Evolutionary conservation across 345 rosid species (phyloP).

Genomic region (Iberis pinnata): DNA sequence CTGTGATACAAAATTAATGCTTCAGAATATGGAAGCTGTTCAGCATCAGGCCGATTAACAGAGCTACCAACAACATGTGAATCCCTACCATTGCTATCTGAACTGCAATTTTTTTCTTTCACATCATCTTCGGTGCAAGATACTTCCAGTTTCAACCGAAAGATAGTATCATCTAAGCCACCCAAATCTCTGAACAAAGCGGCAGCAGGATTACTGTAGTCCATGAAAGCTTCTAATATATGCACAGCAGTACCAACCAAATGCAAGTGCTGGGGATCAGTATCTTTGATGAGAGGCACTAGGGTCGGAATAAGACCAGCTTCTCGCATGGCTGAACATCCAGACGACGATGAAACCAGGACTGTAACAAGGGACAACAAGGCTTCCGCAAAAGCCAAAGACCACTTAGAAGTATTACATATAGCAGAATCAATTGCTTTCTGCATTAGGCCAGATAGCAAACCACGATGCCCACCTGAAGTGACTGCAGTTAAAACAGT

Average conservation of each 20-base stretch:
- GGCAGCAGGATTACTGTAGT: conserved; percentile 89
- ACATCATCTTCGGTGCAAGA: conserved; percentile 52
- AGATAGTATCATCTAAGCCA: conserved; percentile 87
- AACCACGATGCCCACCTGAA: conserved; percentile 87
- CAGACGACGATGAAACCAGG: conserved; percentile 81
- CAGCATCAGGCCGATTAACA: conserved; percentile 47
- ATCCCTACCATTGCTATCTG: conserved; percentile 38
- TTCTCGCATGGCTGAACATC: conserved; percentile 93
- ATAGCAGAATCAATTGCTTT: conserved; percentile 80
- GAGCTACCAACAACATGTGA: conserved; percentile 33
- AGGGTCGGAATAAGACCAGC: conserved; percentile 91
- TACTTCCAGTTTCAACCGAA: conserved; percentile 75
- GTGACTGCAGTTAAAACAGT: conserved; percentile 82
- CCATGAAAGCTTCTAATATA: conserved; percentile 92
- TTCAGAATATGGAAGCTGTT: conserved; percentile 68
- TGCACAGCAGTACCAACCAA: conserved; percentile 83
- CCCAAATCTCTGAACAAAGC: conserved; percentile 92
- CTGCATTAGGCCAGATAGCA: conserved; percentile 85
- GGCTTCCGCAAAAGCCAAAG: conserved; percentile 86
- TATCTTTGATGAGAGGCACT: conserved; percentile 87
- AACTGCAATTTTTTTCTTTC: conserved; percentile 47
- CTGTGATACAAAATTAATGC: conserved; percentile 76
- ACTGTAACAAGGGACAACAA: conserved; percentile 81
- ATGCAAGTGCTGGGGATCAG: conserved; percentile 86
- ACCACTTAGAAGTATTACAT: conserved; percentile 56